Conservation (phyloP, 1,139 yeast species). For the Schwanniomyces etchellsii region DNA sequence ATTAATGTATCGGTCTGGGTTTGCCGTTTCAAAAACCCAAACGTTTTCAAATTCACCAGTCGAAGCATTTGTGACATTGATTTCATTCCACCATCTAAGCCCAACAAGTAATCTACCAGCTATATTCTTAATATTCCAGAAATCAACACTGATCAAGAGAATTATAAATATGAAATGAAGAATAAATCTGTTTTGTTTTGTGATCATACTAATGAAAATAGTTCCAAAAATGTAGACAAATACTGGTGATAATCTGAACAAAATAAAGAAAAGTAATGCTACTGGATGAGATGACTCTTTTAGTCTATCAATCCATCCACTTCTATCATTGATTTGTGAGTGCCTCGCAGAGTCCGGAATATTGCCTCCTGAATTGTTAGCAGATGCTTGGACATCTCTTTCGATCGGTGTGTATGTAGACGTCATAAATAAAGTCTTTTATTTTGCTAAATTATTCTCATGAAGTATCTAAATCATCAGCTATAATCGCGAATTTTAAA, state of each 20-base stretch:
- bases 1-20: constrained; percentile 75
- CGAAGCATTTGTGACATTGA: constrained; percentile 34
- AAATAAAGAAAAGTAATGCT: constrained; percentile 61
- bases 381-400: constrained; percentile 15
- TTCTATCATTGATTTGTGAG: constrained; percentile 15
- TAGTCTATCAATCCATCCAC: constrained; percentile 22
- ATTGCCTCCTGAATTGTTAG: neutral
- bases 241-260: constrained; percentile 60
- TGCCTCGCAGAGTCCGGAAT: neutral
- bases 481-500: too few species aligned
- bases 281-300: constrained; percentile 75
- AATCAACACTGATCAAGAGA: constrained; percentile 76
- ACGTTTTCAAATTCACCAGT: constrained; percentile 58
- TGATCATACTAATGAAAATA: constrained; percentile 43
- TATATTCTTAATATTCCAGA: constrained; percentile 90
- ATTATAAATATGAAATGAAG: constrained; percentile 75
- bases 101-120: constrained; percentile 89
- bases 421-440: constrained; percentile 5
- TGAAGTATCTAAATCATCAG: too few species aligned
- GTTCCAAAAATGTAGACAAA: constrained; percentile 66
- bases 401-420: constrained; percentile 24
- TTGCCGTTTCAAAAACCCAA: constrained; percentile 89
- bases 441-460: too few species aligned
- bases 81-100: constrained; percentile 91
- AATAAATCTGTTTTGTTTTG: constrained; percentile 51